Conservation (phyloP, 2,329 filamentous ascomycete species). For the Alternaria triticina region DNA sequence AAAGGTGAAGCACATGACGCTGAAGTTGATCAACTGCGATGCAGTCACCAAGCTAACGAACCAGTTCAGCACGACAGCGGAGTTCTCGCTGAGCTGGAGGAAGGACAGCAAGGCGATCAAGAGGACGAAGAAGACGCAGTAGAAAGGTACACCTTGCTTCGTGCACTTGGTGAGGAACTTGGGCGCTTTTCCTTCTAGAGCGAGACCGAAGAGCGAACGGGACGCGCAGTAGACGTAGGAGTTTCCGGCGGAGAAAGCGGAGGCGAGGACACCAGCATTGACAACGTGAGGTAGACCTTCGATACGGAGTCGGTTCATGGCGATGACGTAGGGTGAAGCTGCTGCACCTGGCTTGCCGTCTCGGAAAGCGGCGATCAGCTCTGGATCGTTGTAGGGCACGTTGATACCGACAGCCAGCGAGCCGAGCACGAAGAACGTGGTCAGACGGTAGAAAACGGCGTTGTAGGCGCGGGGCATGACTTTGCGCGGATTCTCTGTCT, state of each 20-base stretch:
- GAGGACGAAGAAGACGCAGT: constrained; percentile 72
- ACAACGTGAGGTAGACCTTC: constrained; percentile 63
- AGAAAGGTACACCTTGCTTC: constrained; percentile 74
- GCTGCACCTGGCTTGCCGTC: constrained; percentile 69
- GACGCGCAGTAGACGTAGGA: constrained; percentile 63
- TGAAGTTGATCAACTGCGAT: constrained; percentile 61
- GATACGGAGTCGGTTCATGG: constrained; percentile 62
- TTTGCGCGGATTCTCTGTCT: constrained; percentile 54
- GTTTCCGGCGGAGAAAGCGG: constrained; percentile 63
- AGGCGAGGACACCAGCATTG: constrained; percentile 63
- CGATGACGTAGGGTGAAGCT: constrained; percentile 68
- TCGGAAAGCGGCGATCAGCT: constrained; percentile 66
- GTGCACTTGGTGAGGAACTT: constrained; percentile 61
- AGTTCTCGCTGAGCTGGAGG: constrained; percentile 72
- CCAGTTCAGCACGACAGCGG: constrained; percentile 74
- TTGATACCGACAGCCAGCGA: constrained; percentile 73
- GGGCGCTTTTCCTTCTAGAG: constrained; percentile 62
- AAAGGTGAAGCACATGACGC: constrained; percentile 71
- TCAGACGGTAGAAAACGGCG: constrained; percentile 78
- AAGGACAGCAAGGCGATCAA: constrained; percentile 74
- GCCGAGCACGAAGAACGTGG: constrained; percentile 76
- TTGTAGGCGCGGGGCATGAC: constrained; percentile 76
- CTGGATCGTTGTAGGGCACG: constrained; percentile 70
- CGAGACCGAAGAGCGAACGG: constrained; percentile 61
- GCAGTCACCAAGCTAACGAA: constrained; percentile 77